phyloP scores from a whole-genome alignment of 2,329 filamentous ascomycete species.

The Pseudogymnoascus sp. region DNA sequence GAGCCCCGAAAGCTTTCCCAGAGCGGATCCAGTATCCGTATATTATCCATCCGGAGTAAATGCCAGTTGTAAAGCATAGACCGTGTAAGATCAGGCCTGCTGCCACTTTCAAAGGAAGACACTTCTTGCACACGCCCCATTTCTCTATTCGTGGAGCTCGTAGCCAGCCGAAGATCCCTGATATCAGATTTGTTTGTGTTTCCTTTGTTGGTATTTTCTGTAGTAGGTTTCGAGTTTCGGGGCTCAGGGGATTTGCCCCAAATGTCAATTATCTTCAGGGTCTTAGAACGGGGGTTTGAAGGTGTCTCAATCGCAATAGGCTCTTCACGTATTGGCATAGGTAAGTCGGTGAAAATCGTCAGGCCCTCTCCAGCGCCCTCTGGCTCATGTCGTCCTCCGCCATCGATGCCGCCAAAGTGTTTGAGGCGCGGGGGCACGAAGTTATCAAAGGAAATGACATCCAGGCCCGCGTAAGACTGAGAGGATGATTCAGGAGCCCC shows the following conservation, averaged over 20 bases:
- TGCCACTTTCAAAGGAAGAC: not conserved
- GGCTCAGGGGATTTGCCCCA: not conserved
- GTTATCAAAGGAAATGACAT: not conserved
- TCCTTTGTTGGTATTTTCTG: not conserved
- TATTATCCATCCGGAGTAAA: constrained; percentile 2
- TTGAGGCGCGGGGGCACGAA: not conserved
- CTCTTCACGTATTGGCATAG: not conserved
- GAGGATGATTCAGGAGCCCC: not conserved
- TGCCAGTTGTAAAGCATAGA: constrained; percentile 7
- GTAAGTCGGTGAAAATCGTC: not conserved
- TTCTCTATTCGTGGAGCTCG: not conserved
- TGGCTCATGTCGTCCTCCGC: not conserved
- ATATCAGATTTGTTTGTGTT: not conserved
- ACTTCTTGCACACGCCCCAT: not conserved
- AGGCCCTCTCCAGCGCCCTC: not conserved
- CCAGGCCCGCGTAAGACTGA: not conserved
- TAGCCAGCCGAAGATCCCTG: not conserved
- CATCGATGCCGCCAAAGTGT: not conserved
- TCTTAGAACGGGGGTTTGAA: not conserved
- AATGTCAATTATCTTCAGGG: not conserved
- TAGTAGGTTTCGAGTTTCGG: not conserved
- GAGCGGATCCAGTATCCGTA: not conserved
- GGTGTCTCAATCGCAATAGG: not conserved
- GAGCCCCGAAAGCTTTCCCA: not conserved
- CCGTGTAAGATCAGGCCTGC: not conserved